Evolutionary conservation across 2,329 filamentous ascomycete species (phyloP).

Genomic region (Hypoxylon sp.): DNA sequence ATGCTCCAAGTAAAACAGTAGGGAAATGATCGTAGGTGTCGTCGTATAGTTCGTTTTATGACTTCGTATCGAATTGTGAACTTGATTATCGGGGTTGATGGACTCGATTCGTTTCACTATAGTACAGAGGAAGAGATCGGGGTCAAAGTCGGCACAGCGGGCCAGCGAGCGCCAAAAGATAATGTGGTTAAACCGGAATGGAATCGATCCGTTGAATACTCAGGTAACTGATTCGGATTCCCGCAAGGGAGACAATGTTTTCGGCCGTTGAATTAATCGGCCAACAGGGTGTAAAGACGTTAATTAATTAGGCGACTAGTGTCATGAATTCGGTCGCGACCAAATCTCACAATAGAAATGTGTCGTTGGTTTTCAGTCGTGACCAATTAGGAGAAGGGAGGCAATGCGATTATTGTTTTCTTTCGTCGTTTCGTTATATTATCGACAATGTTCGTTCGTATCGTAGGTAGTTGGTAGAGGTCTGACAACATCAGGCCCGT

Average conservation of each 20-base stretch:
- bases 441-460: constrained; percentile 20
- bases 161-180: constrained; percentile 35
- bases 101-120: constrained; percentile 8
- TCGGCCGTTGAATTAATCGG: constrained; percentile 17
- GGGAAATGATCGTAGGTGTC: not conserved
- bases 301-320: constrained; percentile 8
- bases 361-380: constrained; percentile 2
- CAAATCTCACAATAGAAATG: too few species aligned
- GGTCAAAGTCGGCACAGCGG: constrained; percentile 36
- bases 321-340: constrained; percentile 16
- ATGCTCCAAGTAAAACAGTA: constrained; percentile 3
- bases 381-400: constrained; percentile 17
- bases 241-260: constrained; percentile 31
- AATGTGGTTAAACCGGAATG: constrained; percentile 35
- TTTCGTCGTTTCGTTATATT: constrained; percentile 8
- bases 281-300: constrained; percentile 13
- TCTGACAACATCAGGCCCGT: constrained; percentile 27
- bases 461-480: constrained; percentile 14
- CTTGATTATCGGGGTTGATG: constrained; percentile 15
- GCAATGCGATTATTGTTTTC: constrained; percentile 1
- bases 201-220: constrained; percentile 24
- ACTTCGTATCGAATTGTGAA: constrained; percentile 5
- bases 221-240: constrained; percentile 29
- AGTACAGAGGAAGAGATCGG: constrained; percentile 13
- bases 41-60: constrained; percentile 4